phyloP scores from a whole-genome alignment of 106 monocot genomes.

The Ottelia alismoides region DNA sequence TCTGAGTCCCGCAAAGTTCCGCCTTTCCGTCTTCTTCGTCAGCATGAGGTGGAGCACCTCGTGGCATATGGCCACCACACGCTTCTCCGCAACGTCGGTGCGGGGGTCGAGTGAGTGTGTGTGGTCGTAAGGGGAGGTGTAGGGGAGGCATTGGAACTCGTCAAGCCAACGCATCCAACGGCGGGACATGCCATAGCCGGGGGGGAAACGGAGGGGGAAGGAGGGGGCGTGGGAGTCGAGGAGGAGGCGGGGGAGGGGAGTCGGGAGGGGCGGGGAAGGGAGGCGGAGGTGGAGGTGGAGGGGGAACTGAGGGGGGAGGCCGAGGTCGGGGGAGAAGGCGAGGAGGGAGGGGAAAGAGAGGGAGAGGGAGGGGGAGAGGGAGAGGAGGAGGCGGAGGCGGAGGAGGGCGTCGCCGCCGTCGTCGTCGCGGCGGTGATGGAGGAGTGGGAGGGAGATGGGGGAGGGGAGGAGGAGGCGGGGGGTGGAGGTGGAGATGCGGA shows the following conservation, averaged over 20 bases:
- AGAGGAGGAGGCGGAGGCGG: slow-evolving; percentile 54
- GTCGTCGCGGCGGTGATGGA: slow-evolving; percentile 13
- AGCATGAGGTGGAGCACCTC: slow-evolving; percentile 74
- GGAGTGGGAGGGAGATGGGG: slow-evolving; percentile 28
- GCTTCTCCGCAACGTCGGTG: slow-evolving; percentile 81
- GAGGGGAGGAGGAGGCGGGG: slow-evolving; percentile 5
- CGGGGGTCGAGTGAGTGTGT: slow-evolving; percentile 42
- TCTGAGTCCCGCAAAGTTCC: slow-evolving; percentile 63
- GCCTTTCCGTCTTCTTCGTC: slow-evolving; percentile 70
- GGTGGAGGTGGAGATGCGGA: slow-evolving; percentile 7
- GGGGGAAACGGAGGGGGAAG: slow-evolving; percentile 62
- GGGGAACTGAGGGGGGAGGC: slow-evolving; percentile 39
- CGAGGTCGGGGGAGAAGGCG: slow-evolving; percentile 66
- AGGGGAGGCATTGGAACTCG: slow-evolving; percentile 75
- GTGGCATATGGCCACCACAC: slow-evolving; percentile 81
- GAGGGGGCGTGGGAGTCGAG: slow-evolving; percentile 8
- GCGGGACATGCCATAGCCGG: slow-evolving; percentile 55
- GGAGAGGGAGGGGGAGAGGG: slow-evolving; percentile 29
- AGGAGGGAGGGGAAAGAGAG: slow-evolving; percentile 65
- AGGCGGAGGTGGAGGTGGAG: slow-evolving; percentile 10
- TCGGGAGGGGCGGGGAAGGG: slow-evolving; percentile 21
- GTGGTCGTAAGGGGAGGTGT: slow-evolving; percentile 62
- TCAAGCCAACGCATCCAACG: slow-evolving; percentile 62
- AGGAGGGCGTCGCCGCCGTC: slow-evolving; percentile 37
- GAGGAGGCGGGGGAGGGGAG: slow-evolving; percentile 45